phyloP scores from a whole-genome alignment of 345 rosid species.

The Turnera subulata region DNA sequence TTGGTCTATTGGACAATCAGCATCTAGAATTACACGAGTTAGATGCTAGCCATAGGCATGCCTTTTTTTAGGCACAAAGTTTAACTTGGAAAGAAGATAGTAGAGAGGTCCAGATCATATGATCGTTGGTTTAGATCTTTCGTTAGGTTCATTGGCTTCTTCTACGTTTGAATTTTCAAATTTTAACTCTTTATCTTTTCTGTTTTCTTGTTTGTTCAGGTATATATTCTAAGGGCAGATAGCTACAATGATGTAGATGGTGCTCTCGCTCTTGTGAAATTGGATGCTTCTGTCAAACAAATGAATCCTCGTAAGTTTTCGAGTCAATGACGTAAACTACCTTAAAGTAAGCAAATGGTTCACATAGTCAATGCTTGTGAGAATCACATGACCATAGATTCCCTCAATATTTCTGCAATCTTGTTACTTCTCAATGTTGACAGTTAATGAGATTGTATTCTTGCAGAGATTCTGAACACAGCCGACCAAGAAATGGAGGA shows the following conservation, averaged over 20 bases:
- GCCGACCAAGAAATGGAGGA: neutral
- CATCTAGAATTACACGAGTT: too few relatives aligned
- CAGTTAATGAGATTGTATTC: neutral
- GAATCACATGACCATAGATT: neutral
- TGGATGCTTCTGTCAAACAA: conserved; percentile 15
- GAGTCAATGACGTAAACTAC: too few relatives aligned
- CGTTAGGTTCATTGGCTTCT: too few relatives aligned
- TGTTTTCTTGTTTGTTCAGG: conserved; percentile 30
- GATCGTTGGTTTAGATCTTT: too few relatives aligned
- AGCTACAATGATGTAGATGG: conserved; percentile 39
- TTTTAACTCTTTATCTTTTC: neutral
- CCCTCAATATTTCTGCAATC: neutral
- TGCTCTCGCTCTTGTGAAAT: conserved; percentile 33
- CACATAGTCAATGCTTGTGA: too few relatives aligned
- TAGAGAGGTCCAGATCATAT: too few relatives aligned
- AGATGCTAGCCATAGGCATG: too few relatives aligned
- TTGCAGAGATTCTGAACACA: neutral
- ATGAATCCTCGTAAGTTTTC: conserved; percentile 18
- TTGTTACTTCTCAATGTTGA: neutral
- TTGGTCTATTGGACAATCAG: too few relatives aligned
- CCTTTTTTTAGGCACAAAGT: too few relatives aligned
- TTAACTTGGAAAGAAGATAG: too few relatives aligned
- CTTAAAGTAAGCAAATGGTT: too few relatives aligned
- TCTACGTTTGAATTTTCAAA: too few relatives aligned
- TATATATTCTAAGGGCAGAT: conserved; percentile 53